Evolutionary conservation across 441 rosid species (phyloP), one percentile per base, ranked within the genome.

Genomic region (Brassica balearica): DNA sequence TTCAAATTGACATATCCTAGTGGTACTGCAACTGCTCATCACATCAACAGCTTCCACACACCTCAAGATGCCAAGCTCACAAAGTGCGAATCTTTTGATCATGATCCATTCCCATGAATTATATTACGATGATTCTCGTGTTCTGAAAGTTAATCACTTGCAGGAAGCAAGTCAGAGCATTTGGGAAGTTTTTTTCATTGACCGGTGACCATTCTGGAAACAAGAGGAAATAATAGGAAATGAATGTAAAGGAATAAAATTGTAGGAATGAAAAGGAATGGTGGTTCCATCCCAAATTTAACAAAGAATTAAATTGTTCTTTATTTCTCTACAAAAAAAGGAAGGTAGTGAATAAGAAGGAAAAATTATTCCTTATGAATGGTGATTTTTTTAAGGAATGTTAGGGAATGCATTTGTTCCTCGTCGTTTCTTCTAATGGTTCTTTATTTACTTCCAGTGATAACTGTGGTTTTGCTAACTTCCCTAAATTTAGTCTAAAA

Each of bases 1-100:
- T 93, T 89, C 85, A 90, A 87, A 75, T 77, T 93, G 87, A 86
- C 88, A 53, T 93, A 90, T 83, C 96, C 96, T 63, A 91, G 96
- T 81, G 96, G 98, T 23, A 91, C 98, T 68, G 98, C 94, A 6
- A 93, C 98, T 84, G 95, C 96, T 15, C 87, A 85, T 83, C 92
- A 91, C 43, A 93, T 93, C 83, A 93, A 93, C 82, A 91, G 96
- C 71, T 93, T 93, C 84, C 96, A 93, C 84, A 93, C 96, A 23
- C 87, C 94, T 48, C 87, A 89, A 70, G 96, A 96, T 66, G 96
- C 96, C 61, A 86, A 82, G 62, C 88, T 88, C 32, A 95, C 97
- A 10, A 89, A 83, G 97, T 89, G 71, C 81, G 83, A 7, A 51
- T 27, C 67, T 8, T 56, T 36, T 51, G 8, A 43, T 41, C 68